Evolutionary conservation across 257 asterid species (phyloP), one percentile per base, ranked within the genome.

Genomic region (Lantana camara): DNA sequence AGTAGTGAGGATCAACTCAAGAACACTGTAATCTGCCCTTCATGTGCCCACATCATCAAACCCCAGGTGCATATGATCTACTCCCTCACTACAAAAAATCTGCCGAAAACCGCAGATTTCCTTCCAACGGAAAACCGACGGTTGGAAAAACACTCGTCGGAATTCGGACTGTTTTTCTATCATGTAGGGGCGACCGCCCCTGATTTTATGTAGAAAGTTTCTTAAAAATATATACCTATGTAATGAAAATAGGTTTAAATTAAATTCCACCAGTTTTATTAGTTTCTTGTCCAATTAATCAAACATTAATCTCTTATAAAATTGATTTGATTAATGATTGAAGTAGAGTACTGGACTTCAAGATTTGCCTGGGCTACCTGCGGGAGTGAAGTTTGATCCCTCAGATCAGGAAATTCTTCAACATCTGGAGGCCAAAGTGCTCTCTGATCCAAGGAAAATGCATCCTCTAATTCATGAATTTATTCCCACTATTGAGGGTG

Each of bases 331-430:
- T n/a, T n/a, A n/a, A n/a, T n/a, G n/a, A 8, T 47, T 22, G 42
- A 7, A 41, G 11, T 60, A 59, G 67, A 30, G 74, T 27, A 49
- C 40, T 29, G 80, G 80, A 38, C 45, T 75, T 51, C 82, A 81
- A 58, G 75, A 69, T 66, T 82, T 79, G 76, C 82, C 75, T 19
- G 87, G 83, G 27, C 66, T 81, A 35, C 87, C 87, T 1, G 82
- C 82, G 19, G 87, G 87, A 44, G 84, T 82, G 71, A 82, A 82
- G 69, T 82, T 82, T 67, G 88, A 82, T 66, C 88, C 88, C 5
- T 73, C 84, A 0, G 88, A 82, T 68, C 83, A 79, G 68, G 85
- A 82, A 72, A 76, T 82, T 48, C 73, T 82, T 9, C 48, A 73
- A 46, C 88, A 82, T 65, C 51, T 82, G 68, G 81, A 79, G 54